Base-by-base conservation (phyloP, 768 basidiomycete species). In the Psilocybe subaeruginosa region DNA sequence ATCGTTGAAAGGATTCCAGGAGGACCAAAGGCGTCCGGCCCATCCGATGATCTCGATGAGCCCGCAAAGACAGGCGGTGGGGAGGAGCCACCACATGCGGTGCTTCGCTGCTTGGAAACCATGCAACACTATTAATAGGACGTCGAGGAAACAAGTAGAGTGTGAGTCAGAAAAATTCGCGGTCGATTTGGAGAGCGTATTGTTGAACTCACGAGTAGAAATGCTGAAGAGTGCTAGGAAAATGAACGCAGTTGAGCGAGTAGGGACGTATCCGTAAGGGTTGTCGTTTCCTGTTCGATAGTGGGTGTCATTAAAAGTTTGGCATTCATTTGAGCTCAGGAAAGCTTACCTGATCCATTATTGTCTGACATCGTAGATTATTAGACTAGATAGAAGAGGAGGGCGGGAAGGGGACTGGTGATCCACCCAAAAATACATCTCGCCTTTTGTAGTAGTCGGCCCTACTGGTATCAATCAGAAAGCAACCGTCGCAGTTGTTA, bases 21-120 rank as follows among this genome's bases (percentile, higher is more conserved):
- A 79, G 5, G 81, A 84, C 85, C 83, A 87, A 4, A 85, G 66
- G 16, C 86, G 71, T 1, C 75, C 87, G 7, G 70, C 65, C 88
- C 87, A 89, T 0, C 86, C 87, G 1, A 82, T 59, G 8, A 82
- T 66, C 66, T 89, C 88, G 8, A 81, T 68, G 0, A 80, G 14
- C 8, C 84, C 84, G 47, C 80, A 78, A 0, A 85, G 65, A 12
- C 77, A 72, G 5, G 76, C 76, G 0, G 87, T 87, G 0, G 80
- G 79, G 43, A 85, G 31, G 11, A 87, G 63, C 79, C 80, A 88
- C 81, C 84, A 85, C 53, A 79, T 71, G 9, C 78, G 77, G 64
- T 72, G 82, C 41, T 70, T 71, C 1, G 76, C 50, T 1, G 81
- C 76, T 70, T 87, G 82, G 1, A 64, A 74, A 4, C 78, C 12